Evolutionary conservation across 257 asterid genomes (phyloP), one percentile per base, ranked within the genome.

Genomic region (Solanum chilense): DNA sequence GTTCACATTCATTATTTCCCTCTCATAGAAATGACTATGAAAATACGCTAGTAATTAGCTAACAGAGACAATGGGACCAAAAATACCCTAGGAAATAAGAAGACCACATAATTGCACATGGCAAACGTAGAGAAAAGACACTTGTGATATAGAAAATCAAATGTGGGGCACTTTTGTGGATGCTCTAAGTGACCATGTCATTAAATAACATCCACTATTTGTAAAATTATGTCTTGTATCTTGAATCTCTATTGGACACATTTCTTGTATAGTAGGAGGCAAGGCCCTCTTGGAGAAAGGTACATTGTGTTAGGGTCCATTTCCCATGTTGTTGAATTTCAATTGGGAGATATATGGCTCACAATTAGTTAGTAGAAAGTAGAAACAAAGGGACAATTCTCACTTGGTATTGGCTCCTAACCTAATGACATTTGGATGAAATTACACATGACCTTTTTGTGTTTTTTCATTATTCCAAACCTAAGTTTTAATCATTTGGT

Each of bases 381-480:
- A 90, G 41, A 87, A 90, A 27, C 90, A 84, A 86, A 70, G 52
- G 49, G 93, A 89, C 89, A 89, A 66, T 27, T 25, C 84, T 14
- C 92, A 87, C 90, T 81, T 84, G 20, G 64, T 27, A 6, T 88
- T 84, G 92, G 92, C 45, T 88, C 92, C 91, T 87, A 86, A 86
- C 90, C 58, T 86, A 90, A 84, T 70, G 89, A 88, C 89, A 91
- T 85, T 49, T 84, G 89, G 92, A 90, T 88, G 81, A 69, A 71
- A 75, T 37, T 85, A 84, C 91, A 93, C 94, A 89, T 94, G 93
- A 89, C 86, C 69, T 39, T 86, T 92, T 89, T 92, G 93, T 91
- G 93, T 92, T 86, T 91, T 91, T 78, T 15, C 64, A 88, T 52
- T 60, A 90, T 90, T 89, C 86, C 68, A 37, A 84, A 84, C 88